Conservation (phyloP, 2,329 filamentous ascomycete genomes). For the Microthyrium microscopicum region DNA sequence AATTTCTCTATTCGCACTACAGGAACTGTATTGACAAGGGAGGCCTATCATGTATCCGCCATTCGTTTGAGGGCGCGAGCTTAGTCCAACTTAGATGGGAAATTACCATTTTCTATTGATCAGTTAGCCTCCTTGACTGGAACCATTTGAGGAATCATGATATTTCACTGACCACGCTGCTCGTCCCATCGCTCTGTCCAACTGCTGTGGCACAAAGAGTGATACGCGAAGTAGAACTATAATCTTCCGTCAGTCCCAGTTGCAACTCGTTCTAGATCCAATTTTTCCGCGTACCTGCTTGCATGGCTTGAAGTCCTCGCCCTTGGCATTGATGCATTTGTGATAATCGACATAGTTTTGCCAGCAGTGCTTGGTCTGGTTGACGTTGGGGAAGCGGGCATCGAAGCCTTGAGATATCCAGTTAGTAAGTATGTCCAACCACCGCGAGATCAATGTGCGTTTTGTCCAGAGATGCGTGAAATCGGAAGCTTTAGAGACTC, state of each 20-base stretch:
- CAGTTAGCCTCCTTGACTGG: not conserved
- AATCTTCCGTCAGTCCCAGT: constrained; percentile 10
- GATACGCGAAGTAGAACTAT: constrained; percentile 92
- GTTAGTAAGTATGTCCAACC: too few relatives aligned
- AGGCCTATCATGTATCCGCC: not conserved
- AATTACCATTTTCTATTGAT: constrained; percentile 36
- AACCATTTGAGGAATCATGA: not conserved
- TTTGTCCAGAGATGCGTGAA: too few relatives aligned
- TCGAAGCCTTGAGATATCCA: constrained; percentile 99
- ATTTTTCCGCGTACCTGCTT: constrained; percentile 53
- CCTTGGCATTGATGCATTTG: constrained; percentile 98
- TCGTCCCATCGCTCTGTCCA: constrained; percentile 96
- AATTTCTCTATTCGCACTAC: not conserved
- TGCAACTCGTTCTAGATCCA: not conserved
- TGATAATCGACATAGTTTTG: constrained; percentile 99
- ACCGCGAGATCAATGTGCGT: too few relatives aligned
- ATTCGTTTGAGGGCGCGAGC: not conserved
- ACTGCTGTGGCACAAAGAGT: constrained; percentile 87
- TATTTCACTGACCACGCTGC: constrained; percentile 60
- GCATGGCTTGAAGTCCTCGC: constrained; percentile 95
- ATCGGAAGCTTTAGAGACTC: constrained; percentile 4
- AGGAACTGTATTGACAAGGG: not conserved
- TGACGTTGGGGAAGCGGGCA: constrained; percentile 96
- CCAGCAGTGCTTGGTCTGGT: constrained; percentile 99
- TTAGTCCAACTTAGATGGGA: constrained; percentile 33